Evolutionary conservation across 1,139 yeast genomes (phyloP).

Genomic region (Suhomyces coccinellae): DNA sequence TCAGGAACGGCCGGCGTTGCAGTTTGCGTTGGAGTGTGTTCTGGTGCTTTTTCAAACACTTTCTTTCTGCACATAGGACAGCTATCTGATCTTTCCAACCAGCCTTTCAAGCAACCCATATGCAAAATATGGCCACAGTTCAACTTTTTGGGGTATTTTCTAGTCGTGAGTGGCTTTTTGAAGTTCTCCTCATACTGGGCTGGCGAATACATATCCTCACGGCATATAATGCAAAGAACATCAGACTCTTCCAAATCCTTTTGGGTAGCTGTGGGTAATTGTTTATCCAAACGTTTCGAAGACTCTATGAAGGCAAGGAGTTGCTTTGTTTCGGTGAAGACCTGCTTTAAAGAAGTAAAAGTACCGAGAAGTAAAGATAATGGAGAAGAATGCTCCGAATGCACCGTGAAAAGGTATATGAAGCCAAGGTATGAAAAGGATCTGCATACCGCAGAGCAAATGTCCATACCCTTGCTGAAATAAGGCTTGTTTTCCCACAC

Average conservation of each 20-base stretch:
- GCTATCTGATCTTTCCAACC: conserved; percentile 88
- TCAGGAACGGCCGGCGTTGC: conserved; percentile 7
- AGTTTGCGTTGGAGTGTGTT: conserved; percentile 6
- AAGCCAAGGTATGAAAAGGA: conserved; percentile 34
- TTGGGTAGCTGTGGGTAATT: conserved; percentile 58
- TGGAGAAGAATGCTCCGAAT: conserved; percentile 61
- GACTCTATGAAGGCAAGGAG: conserved; percentile 60
- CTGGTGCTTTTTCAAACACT: conserved; percentile 39
- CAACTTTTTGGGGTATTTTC: conserved; percentile 71
- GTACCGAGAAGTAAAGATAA: conserved; percentile 68
- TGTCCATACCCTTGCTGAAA: conserved; percentile 58
- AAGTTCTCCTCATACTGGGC: conserved; percentile 30
- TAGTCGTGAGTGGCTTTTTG: conserved; percentile 29
- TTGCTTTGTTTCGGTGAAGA: conserved; percentile 52
- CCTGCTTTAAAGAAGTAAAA: conserved; percentile 51
- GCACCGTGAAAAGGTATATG: conserved; percentile 42
- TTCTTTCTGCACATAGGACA: conserved; percentile 90
- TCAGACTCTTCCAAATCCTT: conserved; percentile 63
- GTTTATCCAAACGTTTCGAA: conserved; percentile 63
- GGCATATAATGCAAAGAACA: conserved; percentile 75
- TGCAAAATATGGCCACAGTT: conserved; percentile 88
- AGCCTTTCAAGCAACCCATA: conserved; percentile 83
- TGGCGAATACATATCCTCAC: conserved; percentile 69
- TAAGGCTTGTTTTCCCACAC: conserved; percentile 73
- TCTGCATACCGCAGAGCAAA: conserved; percentile 47